Base-by-base conservation (phyloP, 164 flowering plant species). In the Cinnamomum chago region DNA sequence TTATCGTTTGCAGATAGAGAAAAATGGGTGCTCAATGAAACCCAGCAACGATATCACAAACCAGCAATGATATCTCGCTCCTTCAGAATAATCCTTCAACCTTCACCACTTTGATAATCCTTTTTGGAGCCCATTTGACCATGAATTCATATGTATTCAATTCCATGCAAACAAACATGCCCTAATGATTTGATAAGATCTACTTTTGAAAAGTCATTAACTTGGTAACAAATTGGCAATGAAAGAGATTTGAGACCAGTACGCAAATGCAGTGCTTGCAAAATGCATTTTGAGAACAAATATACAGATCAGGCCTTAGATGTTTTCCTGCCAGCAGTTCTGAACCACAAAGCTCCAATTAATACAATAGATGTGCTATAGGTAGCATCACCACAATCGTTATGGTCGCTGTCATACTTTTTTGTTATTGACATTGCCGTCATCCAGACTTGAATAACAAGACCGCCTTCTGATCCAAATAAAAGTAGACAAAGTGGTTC, bases 401-500 rank as follows among this genome's bases (percentile, higher is more conserved):
- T 73, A 66, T 72, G 67, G 25, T 72, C 60, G 22, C 50, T 75
- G 22, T 60, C 64, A 6, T 60, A 20, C 64, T 60, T 4, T 7
- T 68, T 64, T 67, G 6, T 25, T 10, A 62, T 24, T 58, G 18
- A 23, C 73, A 60, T 74, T 64, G 65, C 25, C 30, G 40, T 88
- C 88, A 95, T 52, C 98, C 99, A 69, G 99, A 95, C 83, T 95
- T 95, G 85, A 95, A 93, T 35, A 93, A 88, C 82, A 95, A 81
- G 78, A 93, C 86, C 25, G 95, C 95, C 78, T 91, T 91, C 66
- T 90, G 84, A 68, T 89, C 95, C 86, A 90, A 78, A 75, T 89
- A 88, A 86, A 92, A 92, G 75, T 92, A 92, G 58, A 92, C 86
- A 76, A 92, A 92, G 81, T 92, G 97, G 82, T 90, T 89, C 62